Percentiles rank a stretch among this genome's conserved stretches.
Conservation (phyloP, 108 stramenopile genomes). For the Cyclotella atomus region DNA sequence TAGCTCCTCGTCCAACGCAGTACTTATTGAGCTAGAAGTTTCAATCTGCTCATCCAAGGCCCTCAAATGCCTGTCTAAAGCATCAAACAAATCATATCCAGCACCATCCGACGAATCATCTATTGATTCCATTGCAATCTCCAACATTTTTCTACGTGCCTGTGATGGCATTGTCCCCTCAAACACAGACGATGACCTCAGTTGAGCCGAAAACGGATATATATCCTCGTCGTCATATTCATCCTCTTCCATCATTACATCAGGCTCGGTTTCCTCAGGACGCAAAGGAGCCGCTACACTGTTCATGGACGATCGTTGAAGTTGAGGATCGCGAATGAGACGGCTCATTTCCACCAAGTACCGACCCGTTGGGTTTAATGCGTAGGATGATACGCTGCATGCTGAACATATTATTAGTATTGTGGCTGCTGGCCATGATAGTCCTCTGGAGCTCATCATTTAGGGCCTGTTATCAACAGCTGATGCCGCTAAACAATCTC, state of each 20-base stretch:
- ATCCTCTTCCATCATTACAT: background rate
- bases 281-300: conserved; percentile 1
- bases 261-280: background rate
- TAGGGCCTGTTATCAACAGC: background rate
- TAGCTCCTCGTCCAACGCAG: background rate
- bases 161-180: background rate
- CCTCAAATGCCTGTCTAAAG: conserved; percentile 20
- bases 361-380: conserved; percentile 12
- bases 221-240: background rate
- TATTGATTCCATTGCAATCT: background rate
- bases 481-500: background rate
- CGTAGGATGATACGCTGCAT: background rate
- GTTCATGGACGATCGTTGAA: conserved; percentile 19
- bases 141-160: conserved; percentile 3
- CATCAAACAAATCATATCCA: conserved; percentile 17
- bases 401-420: background rate
- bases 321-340: conserved; percentile 31
- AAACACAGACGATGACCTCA: conserved; percentile 2
- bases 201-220: background rate
- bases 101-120: background rate
- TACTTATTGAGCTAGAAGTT: background rate
- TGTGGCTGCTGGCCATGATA: background rate
- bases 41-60: conserved; percentile 25
- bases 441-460: background rate
- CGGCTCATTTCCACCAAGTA: conserved; percentile 33